phyloP scores from a whole-genome alignment of 1,139 yeast genomes.

The Scheffersomyces illinoinensis region DNA sequence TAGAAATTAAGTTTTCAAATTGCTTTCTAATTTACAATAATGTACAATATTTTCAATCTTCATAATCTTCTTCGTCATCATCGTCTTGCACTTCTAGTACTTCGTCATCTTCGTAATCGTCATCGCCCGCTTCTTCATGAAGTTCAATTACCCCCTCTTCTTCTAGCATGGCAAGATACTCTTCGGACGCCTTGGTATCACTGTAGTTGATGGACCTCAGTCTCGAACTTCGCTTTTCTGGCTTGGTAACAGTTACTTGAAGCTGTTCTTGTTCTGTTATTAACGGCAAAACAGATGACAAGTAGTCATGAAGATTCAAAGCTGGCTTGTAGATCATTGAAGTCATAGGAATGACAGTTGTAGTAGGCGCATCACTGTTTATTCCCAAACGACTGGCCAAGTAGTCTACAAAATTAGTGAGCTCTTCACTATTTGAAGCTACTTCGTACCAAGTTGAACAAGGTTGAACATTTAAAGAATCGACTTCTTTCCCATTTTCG shows the following conservation, averaged over 20 bases:
- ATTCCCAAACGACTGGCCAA: constrained; percentile 24
- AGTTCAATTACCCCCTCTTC: constrained; percentile 7
- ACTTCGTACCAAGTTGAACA: constrained; percentile 41
- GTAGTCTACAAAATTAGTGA: constrained; percentile 30
- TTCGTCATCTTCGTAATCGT: constrained; percentile 19
- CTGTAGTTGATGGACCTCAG: constrained; percentile 14
- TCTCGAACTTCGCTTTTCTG: constrained; percentile 14
- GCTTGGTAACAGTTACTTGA: not conserved
- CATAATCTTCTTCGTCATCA: constrained; percentile 13
- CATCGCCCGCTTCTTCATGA: constrained; percentile 12
- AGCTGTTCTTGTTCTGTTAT: constrained; percentile 17
- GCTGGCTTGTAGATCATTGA: constrained; percentile 30
- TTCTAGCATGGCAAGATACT: constrained; percentile 10
- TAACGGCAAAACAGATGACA: constrained; percentile 24
- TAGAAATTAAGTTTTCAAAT: not conserved
- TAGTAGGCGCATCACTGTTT: constrained; percentile 1
- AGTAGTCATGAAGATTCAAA: constrained; percentile 25
- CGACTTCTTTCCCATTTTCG: constrained; percentile 29
- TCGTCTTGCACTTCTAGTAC: constrained; percentile 15
- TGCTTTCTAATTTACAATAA: constrained; percentile 1
- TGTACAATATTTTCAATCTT: constrained; percentile 7
- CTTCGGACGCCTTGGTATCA: constrained; percentile 9
- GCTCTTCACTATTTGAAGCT: constrained; percentile 35
- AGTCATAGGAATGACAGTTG: constrained; percentile 16
- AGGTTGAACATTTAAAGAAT: not conserved